Evolutionary conservation across 345 rosid genomes (phyloP).

Genomic region (Laguncularia racemosa): DNA sequence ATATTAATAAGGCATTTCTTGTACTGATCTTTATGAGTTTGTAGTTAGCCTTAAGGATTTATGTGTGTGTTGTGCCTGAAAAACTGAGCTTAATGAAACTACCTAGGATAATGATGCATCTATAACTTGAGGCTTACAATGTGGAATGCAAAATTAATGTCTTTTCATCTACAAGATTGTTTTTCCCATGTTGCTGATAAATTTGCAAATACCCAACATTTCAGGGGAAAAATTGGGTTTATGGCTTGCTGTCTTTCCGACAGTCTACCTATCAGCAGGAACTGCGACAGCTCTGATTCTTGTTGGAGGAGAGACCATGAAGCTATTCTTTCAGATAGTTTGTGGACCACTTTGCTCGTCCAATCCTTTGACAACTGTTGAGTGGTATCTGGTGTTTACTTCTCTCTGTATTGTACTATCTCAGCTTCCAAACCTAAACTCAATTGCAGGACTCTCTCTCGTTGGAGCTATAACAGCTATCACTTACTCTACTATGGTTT

Average conservation of each 20-base stretch:
- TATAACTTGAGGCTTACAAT: too few species aligned
- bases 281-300: constrained; percentile 91
- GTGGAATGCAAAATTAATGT: too few species aligned
- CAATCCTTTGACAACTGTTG: constrained; percentile 84
- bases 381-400: constrained; percentile 96
- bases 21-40: too few species aligned
- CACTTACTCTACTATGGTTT: constrained; percentile 86
- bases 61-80: too few species aligned
- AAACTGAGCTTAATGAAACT: too few species aligned
- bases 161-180: too few species aligned
- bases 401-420: constrained; percentile 88
- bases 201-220: background rate
- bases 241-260: constrained; percentile 94
- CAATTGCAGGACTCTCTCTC: constrained; percentile 90
- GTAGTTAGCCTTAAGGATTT: too few species aligned
- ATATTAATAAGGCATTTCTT: too few species aligned
- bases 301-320: constrained; percentile 94
- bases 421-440: constrained; percentile 97
- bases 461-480: constrained; percentile 93
- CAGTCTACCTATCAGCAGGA: constrained; percentile 92
- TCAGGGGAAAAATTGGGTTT: constrained; percentile 84
- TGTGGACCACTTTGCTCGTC: constrained; percentile 87
- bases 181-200: too few species aligned
- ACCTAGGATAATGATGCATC: too few species aligned
- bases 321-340: constrained; percentile 85